Evolutionary conservation across 2,329 filamentous ascomycete genomes (phyloP).

Genomic region (Cladosporium sp.): DNA sequence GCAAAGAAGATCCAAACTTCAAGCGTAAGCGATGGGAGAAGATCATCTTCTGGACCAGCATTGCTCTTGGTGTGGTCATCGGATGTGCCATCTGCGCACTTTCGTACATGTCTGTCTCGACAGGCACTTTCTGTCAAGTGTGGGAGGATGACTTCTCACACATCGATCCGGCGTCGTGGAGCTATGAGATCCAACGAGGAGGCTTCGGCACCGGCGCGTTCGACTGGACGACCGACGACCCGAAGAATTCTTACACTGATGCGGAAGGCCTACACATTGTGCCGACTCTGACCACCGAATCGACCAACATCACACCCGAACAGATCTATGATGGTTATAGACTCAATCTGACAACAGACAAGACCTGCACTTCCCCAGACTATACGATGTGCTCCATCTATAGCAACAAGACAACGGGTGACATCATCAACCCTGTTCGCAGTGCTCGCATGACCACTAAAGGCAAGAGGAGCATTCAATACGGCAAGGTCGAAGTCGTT

Average conservation of each 20-base stretch:
- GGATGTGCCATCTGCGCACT: constrained; percentile 73
- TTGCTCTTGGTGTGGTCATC: constrained; percentile 65
- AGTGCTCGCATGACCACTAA: constrained; percentile 76
- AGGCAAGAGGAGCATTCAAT: constrained; percentile 69
- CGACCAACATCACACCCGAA: constrained; percentile 54
- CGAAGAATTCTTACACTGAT: constrained; percentile 72
- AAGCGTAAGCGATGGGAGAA: constrained; percentile 62
- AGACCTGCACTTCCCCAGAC: constrained; percentile 65
- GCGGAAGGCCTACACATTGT: constrained; percentile 69
- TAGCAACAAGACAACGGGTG: constrained; percentile 73
- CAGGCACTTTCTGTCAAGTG: constrained; percentile 70
- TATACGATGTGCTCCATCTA: constrained; percentile 63
- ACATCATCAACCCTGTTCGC: constrained; percentile 71
- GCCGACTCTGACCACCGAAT: constrained; percentile 69
- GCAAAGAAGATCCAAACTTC: constrained; percentile 22
- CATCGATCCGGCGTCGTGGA: constrained; percentile 65
- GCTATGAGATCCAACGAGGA: constrained; percentile 69
- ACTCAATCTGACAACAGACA: constrained; percentile 64
- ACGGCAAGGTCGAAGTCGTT: constrained; percentile 74
- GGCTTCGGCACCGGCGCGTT: constrained; percentile 78
- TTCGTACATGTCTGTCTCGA: constrained; percentile 67
- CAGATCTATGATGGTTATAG: constrained; percentile 21
- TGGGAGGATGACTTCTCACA: constrained; percentile 64
- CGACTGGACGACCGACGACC: constrained; percentile 67
- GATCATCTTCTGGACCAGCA: constrained; percentile 71